A percentile compares a stretch with the other conserved stretches of the same genome.
Conservation (phyloP, 768 basidiomycete species). For the Cystofilobasidium macerans region DNA sequence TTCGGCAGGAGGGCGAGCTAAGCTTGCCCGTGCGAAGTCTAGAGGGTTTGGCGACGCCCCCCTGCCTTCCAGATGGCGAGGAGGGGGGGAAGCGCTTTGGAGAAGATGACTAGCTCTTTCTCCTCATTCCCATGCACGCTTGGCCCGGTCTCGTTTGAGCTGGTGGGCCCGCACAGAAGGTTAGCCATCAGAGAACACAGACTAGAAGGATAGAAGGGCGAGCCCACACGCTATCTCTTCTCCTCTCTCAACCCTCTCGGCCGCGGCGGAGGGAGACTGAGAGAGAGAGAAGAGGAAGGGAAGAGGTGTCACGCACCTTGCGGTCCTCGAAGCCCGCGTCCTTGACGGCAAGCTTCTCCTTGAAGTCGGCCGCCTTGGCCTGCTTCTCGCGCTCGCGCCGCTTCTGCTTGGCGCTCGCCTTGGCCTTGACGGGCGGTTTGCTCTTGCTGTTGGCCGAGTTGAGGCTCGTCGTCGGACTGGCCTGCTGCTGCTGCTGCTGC, state of each 20-base stretch:
- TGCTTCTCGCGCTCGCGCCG: conserved; percentile 1
- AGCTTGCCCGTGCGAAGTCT: too few species aligned
- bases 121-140: conserved; percentile 7
- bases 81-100: too few species aligned
- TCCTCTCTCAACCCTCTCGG: too few species aligned
- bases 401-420: conserved; percentile 1
- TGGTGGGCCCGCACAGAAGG: background rate
- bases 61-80: too few species aligned
- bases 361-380: conserved; percentile 2
- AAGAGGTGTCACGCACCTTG: background rate
- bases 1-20: too few species aligned
- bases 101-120: too few species aligned
- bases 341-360: conserved; percentile 3
- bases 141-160: conserved; percentile 2
- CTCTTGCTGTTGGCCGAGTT: background rate
- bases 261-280: too few species aligned
- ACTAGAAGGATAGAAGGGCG: too few species aligned
- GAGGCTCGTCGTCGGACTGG: background rate
- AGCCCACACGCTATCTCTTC: too few species aligned
- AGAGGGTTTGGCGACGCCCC: too few species aligned
- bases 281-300: background rate
- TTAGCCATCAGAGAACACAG: background rate
- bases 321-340: background rate
- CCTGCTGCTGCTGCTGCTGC: background rate
- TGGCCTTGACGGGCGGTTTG: background rate